Conservation (phyloP, 2,329 filamentous ascomycete species). For the Xylariaceae sp. region DNA sequence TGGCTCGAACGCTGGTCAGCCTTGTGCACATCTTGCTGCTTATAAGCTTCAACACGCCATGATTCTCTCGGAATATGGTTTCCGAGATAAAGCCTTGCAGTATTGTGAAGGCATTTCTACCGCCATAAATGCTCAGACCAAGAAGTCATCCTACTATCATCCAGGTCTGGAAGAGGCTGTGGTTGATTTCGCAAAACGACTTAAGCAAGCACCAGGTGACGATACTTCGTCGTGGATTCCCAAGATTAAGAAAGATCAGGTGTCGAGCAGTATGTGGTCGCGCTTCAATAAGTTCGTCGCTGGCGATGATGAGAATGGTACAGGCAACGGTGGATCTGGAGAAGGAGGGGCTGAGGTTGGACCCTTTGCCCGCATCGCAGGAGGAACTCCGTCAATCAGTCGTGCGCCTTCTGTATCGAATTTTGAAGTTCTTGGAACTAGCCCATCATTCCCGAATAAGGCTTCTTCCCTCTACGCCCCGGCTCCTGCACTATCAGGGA, state of each 20-base stretch:
- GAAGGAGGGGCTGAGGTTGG: slow-evolving; percentile 60
- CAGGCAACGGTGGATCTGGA: slow-evolving; percentile 52
- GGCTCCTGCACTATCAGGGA: slow-evolving; percentile 26
- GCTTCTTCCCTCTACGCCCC: slow-evolving; percentile 52
- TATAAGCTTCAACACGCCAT: slow-evolving; percentile 91
- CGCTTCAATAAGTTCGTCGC: slow-evolving; percentile 96
- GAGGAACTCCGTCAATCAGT: slow-evolving; percentile 72
- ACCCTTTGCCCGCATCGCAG: slow-evolving; percentile 77
- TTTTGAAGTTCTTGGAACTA: slow-evolving; percentile 68
- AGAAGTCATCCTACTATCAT: slow-evolving; percentile 84
- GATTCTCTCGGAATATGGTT: slow-evolving; percentile 77
- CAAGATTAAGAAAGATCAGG: slow-evolving; percentile 93
- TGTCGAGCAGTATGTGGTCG: slow-evolving; percentile 84
- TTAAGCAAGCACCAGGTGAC: slow-evolving; percentile 83
- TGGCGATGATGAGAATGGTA: slow-evolving; percentile 75
- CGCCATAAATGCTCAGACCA: slow-evolving; percentile 75
- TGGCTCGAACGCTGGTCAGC: slow-evolving; percentile 48
- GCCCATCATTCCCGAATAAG: slow-evolving; percentile 38
- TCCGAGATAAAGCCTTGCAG: slow-evolving; percentile 75
- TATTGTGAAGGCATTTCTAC: slow-evolving; percentile 84
- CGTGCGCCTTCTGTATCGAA: slow-evolving; percentile 66
- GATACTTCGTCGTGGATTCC: slow-evolving; percentile 84
- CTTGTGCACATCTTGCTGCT: slow-evolving; percentile 76
- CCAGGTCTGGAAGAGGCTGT: slow-evolving; percentile 67
- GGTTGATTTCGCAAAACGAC: slow-evolving; percentile 76